Conservation (phyloP, 345 rosid species). For the Salix brachista region DNA sequence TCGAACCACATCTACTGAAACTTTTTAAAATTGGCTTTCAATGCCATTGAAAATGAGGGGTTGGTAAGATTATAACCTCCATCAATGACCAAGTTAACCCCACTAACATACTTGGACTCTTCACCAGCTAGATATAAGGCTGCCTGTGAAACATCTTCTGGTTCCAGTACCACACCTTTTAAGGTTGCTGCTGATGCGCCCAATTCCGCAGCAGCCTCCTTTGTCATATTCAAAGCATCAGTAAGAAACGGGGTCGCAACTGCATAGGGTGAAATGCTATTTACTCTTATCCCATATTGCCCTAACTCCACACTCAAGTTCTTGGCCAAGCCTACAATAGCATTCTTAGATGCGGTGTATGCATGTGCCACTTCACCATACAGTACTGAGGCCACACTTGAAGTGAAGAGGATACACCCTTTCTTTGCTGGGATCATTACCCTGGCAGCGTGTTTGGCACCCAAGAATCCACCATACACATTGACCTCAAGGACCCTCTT, state of each 20-base stretch:
- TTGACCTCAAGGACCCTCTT: constrained; percentile 18
- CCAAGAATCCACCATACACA: constrained; percentile 16
- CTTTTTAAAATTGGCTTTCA: neutral
- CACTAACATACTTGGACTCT: constrained; percentile 24
- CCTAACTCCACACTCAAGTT: constrained; percentile 19
- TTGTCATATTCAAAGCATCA: neutral
- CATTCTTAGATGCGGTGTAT: constrained; percentile 21
- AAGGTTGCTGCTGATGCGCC: neutral
- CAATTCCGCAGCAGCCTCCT: neutral
- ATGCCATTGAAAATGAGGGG: neutral
- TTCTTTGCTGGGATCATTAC: constrained; percentile 19
- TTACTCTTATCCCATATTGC: constrained; percentile 22
- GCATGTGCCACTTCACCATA: neutral
- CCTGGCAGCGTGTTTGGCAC: constrained; percentile 35
- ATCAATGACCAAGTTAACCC: constrained; percentile 17
- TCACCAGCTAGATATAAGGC: constrained; percentile 22
- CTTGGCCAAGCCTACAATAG: constrained; percentile 10
- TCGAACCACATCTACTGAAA: too few relatives aligned
- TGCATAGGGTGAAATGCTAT: constrained; percentile 17
- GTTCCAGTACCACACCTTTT: neutral
- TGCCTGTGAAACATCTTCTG: constrained; percentile 24
- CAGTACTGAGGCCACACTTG: constrained; percentile 4
- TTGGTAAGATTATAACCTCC: constrained; percentile 17
- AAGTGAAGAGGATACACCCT: constrained; percentile 27
- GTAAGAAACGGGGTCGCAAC: neutral